A percentile compares a stretch with the other conserved stretches of the same genome.
Evolutionary conservation across 805 yeast species (phyloP).

Genomic region (Myxozyma sirexii): DNA sequence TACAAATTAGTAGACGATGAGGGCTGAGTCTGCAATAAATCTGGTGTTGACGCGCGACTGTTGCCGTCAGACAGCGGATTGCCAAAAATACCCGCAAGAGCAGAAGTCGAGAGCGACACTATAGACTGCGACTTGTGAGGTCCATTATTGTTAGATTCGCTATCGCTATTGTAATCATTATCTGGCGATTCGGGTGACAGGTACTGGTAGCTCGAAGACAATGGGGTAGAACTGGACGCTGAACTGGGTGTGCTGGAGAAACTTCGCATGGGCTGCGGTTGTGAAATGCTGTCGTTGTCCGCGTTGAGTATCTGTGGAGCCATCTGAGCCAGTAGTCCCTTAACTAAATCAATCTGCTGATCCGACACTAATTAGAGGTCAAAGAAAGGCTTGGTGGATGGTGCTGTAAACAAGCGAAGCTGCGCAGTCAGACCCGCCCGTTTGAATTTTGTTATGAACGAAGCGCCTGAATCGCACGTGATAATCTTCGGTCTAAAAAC

Average conservation of each 20-base stretch:
- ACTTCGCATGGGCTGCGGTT: slow-evolving; percentile 11
- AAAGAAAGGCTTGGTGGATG: too few relatives aligned
- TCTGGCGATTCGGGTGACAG: not conserved
- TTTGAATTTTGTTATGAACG: too few relatives aligned
- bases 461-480: not conserved
- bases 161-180: slow-evolving; percentile 1
- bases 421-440: too few relatives aligned
- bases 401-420: too few relatives aligned
- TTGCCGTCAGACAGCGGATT: slow-evolving; percentile 45
- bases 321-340: not conserved
- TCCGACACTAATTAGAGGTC: too few relatives aligned
- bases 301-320: not conserved
- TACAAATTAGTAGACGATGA: slow-evolving; percentile 1
- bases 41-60: slow-evolving; percentile 35
- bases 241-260: slow-evolving; percentile 6
- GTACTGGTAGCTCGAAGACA: not conserved
- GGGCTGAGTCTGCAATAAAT: slow-evolving; percentile 28
- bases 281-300: not conserved
- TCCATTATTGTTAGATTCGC: not conserved
- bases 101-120: slow-evolving; percentile 38
- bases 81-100: slow-evolving; percentile 46
- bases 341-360: too few relatives aligned
- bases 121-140: slow-evolving; percentile 29
- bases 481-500: not conserved
- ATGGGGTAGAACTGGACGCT: not conserved